Base-by-base conservation (phyloP, 805 yeast genomes). In the Spathaspora gorwiae region DNA sequence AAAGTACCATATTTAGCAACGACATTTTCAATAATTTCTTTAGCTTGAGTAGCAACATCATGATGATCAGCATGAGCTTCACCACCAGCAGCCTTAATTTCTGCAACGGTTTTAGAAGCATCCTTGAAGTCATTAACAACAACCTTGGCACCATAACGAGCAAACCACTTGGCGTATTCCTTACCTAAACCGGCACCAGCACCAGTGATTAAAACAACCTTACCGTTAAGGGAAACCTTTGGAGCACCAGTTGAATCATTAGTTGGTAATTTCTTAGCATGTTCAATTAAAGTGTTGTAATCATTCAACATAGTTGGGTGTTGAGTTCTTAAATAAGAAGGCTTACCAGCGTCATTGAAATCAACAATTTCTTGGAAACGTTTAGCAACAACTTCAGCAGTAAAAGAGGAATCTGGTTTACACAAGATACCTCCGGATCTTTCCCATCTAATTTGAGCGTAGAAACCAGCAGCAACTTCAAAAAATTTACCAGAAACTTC, bases 121-220 rank as follows among this genome's bases (percentile, higher is more conserved):
- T 88, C 84, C 54, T 70, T 77, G 51, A 92, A 83, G 64, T 92
- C 98, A 63, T 94, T 92, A 33, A 92, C 94, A 37, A 94, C 95
- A 49, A 92, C 94, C 69, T 84, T 89, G 26, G 97, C 97, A 49
- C 98, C 99, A 56, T 87, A 87, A 64, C 79, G 84, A 46, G 95
- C 97, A 61, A 86, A 84, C 62, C 80, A 76, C 42, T 80, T 67
- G 3, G 98, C 96, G 68, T 92, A 95, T 47, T 90, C 86, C 62
- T 84, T 82, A 50, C 99, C 99, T 55, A 92, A 76, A 39, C 99
- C 99, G 40, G 87, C 83, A 51, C 97, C 97, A 36, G 97, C 90
- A 51, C 99, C 99, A 13, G 98, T 92, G 45, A 92, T 80, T 47
- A 92, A 78, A 32, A 89, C 97, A 46, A 92, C 97, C 68, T 87